Evolutionary conservation across 2,329 filamentous ascomycete genomes (phyloP).

Genomic region (Exophiala sp.): DNA sequence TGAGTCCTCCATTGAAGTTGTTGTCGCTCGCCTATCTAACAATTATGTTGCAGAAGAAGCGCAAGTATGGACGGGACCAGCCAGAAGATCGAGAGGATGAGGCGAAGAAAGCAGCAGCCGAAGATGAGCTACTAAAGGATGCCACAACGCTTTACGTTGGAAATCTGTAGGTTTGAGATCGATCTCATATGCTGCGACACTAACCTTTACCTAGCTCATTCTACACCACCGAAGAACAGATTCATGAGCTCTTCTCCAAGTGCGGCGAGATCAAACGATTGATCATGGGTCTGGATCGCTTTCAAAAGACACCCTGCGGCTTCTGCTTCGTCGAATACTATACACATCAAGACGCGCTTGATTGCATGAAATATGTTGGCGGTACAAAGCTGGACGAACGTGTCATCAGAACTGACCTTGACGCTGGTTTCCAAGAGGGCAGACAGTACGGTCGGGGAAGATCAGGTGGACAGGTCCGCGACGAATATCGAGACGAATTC

Average conservation of each 20-base stretch:
- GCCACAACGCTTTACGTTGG: conserved; percentile 96
- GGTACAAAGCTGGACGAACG: conserved; percentile 97
- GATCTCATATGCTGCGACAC: background rate
- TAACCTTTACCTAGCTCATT: conserved; percentile 63
- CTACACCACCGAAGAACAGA: conserved; percentile 98
- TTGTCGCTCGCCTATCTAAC: conserved; percentile 10
- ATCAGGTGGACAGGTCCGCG: conserved; percentile 91
- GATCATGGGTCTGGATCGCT: conserved; percentile 95
- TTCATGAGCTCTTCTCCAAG: conserved; percentile 94
- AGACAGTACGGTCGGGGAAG: conserved; percentile 94
- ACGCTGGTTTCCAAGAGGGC: conserved; percentile 93
- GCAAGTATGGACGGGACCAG: conserved; percentile 60
- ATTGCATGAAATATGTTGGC: conserved; percentile 98
- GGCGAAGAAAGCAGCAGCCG: conserved; percentile 51
- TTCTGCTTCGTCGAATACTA: conserved; percentile 99
- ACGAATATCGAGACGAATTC: conserved; percentile 96
- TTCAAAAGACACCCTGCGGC: conserved; percentile 95
- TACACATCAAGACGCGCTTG: conserved; percentile 91
- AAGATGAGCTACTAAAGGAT: conserved; percentile 75
- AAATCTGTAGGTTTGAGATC: conserved; percentile 66
- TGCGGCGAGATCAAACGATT: conserved; percentile 97
- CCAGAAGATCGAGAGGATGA: conserved; percentile 51
- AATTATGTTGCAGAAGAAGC: conserved; percentile 60
- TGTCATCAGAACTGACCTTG: conserved; percentile 90
- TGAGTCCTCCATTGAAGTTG: conserved; percentile 41